Evolutionary conservation across 2,329 filamentous ascomycete species (phyloP).

Genomic region (Aspergillus sp.): DNA sequence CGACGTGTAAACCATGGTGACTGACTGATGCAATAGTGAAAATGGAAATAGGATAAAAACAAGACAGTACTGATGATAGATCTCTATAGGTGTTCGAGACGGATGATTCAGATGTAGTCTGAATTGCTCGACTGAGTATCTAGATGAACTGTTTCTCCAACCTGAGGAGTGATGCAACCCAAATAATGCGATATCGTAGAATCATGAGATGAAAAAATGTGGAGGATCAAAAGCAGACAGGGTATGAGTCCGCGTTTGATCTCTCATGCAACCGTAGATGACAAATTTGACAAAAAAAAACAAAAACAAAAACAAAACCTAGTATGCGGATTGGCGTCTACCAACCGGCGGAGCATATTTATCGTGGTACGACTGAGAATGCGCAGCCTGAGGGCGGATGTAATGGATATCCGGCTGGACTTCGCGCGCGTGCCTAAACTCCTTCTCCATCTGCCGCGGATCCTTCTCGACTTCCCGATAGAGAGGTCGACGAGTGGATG

Average conservation of each 20-base stretch:
- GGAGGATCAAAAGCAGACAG: not conserved
- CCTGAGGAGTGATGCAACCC: conserved; percentile 2
- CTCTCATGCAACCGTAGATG: conserved; percentile 1
- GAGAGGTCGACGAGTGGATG: conserved; percentile 13
- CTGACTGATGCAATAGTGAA: not conserved
- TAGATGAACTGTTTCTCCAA: not conserved
- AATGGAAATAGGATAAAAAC: conserved; percentile 1
- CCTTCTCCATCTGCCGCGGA: conserved; percentile 23
- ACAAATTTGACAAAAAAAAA: not conserved
- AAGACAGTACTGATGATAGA: conserved; percentile 3
- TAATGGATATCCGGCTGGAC: conserved; percentile 25
- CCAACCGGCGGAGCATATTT: conserved; percentile 7
- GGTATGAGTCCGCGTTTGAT: conserved; percentile 19
- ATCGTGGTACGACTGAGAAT: conserved; percentile 8
- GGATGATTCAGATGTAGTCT: not conserved
- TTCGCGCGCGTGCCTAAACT: conserved; percentile 30
- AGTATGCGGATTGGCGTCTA: conserved; percentile 27
- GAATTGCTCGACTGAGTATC: conserved; percentile 7
- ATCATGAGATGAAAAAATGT: not conserved
- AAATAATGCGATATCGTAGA: conserved; percentile 5
- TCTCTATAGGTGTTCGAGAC: conserved; percentile 8
- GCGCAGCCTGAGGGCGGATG: conserved; percentile 17
- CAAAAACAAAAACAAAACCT: not conserved
- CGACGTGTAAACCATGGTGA: not conserved
- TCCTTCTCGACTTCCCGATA: conserved; percentile 27